Conservation (phyloP, 345 rosid species). For the Euphorbia lathyris region DNA sequence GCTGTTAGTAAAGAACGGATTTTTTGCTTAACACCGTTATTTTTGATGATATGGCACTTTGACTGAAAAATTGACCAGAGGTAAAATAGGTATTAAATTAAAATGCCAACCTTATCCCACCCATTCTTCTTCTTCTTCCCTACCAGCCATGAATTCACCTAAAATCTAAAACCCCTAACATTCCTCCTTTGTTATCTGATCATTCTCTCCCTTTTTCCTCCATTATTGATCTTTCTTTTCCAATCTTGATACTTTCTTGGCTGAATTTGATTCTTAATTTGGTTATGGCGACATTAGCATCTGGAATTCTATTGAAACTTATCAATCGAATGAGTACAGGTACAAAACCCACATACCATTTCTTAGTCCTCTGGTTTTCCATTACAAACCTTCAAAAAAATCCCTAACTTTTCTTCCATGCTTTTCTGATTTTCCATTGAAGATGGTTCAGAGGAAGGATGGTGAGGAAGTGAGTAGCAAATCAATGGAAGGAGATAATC, state of each 20-base stretch:
- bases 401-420: too few relatives aligned
- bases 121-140: neutral
- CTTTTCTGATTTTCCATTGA: too few relatives aligned
- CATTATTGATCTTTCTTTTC: neutral
- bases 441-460: too few relatives aligned
- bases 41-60: too few relatives aligned
- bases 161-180: conserved; percentile 1
- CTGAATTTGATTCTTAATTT: neutral
- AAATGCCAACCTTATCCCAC: too few relatives aligned
- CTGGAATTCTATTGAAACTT: conserved; percentile 74
- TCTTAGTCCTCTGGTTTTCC: too few relatives aligned
- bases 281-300: conserved; percentile 72
- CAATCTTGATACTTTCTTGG: neutral
- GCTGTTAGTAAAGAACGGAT: too few relatives aligned
- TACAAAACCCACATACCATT: conserved; percentile 77
- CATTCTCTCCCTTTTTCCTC: conserved; percentile 2
- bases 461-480: conserved; percentile 19
- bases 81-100: too few relatives aligned
- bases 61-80: too few relatives aligned
- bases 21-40: too few relatives aligned
- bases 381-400: too few relatives aligned
- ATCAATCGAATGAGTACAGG: conserved; percentile 83
- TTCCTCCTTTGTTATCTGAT: neutral
- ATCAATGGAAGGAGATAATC: conserved; percentile 26
- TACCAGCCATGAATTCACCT: conserved; percentile 9